These are phyloP conservation scores for Solanum etuberosum DNA, from an alignment of 257 asterid genomes.

Conservation along the genomic window DNA sequence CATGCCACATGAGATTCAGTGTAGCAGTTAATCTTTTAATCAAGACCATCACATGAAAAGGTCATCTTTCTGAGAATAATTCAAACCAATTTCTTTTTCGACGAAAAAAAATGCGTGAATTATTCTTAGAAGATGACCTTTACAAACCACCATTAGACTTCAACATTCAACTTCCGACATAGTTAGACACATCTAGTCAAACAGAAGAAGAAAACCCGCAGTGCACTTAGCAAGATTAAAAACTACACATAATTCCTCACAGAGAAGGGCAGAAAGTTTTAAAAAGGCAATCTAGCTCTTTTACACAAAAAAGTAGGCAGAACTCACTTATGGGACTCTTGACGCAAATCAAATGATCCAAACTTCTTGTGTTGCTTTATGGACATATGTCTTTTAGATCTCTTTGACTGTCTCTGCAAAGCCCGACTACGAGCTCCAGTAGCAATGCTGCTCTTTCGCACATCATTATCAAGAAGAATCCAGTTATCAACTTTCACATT, in stretches of 20 bases:
- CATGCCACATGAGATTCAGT: background rate
- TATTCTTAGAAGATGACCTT: background rate
- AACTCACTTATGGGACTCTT: constrained; percentile 59
- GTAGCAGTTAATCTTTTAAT: background rate
- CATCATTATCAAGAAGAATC: constrained; percentile 81
- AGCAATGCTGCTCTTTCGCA: constrained; percentile 30
- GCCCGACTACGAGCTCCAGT: constrained; percentile 13
- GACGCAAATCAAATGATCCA: constrained; percentile 49
- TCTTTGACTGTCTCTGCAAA: constrained; percentile 36
- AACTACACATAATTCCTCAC: background rate
- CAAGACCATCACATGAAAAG: background rate
- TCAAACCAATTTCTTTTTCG: background rate
- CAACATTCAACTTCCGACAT: background rate
- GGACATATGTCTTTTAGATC: constrained; percentile 77
- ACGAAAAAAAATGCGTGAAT: background rate
- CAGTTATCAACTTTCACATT: constrained; percentile 52
- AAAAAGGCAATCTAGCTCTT: background rate
- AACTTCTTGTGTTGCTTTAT: constrained; percentile 52
- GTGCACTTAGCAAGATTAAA: background rate
- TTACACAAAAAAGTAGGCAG: background rate
- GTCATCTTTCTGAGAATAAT: background rate
- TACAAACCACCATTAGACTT: background rate
- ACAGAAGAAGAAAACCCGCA: background rate
- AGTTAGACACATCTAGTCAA: background rate
- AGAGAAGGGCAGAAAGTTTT: background rate